Conservation (phyloP, 1,284 basidiomycete genomes). For the Limonomyces culmigenus region DNA sequence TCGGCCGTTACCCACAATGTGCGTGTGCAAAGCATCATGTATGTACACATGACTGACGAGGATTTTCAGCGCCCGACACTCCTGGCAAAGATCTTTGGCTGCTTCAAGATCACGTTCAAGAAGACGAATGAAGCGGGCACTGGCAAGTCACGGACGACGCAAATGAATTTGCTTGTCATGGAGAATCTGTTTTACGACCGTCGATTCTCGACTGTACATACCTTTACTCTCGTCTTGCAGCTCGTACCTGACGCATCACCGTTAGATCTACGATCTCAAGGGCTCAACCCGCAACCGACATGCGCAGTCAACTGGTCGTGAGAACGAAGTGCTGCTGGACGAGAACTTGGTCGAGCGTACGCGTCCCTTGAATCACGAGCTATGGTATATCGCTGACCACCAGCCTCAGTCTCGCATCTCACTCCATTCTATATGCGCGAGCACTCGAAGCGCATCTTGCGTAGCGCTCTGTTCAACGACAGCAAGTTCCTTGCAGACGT, state of each 20-base stretch:
- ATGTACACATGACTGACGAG: conserved; percentile 7
- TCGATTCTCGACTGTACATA: conserved; percentile 61
- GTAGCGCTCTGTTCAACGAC: conserved; percentile 87
- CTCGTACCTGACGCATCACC: conserved; percentile 1
- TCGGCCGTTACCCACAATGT: conserved; percentile 69
- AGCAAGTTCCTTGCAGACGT: conserved; percentile 88
- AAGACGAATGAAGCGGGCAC: conserved; percentile 55
- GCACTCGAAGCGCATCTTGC: conserved; percentile 85
- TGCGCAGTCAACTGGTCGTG: conserved; percentile 78
- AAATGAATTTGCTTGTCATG: conserved; percentile 96
- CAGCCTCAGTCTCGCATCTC: conserved; percentile 36
- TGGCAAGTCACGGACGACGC: conserved; percentile 60
- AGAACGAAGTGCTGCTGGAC: conserved; percentile 87
- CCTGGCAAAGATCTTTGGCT: conserved; percentile 94
- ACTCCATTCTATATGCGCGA: conserved; percentile 90
- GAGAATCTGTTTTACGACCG: conserved; percentile 94
- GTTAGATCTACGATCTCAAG: conserved; percentile 87
- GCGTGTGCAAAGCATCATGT: conserved; percentile 11
- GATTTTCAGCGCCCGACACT: conserved; percentile 71
- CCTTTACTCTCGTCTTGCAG: not conserved
- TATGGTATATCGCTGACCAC: not conserved
- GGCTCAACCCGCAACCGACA: conserved; percentile 85
- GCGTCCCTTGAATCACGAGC: conserved; percentile 10
- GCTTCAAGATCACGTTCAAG: conserved; percentile 88
- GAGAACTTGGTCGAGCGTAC: conserved; percentile 80